phyloP scores from a whole-genome alignment of 169 alveolate species.

The Cystoisospora suis region DNA sequence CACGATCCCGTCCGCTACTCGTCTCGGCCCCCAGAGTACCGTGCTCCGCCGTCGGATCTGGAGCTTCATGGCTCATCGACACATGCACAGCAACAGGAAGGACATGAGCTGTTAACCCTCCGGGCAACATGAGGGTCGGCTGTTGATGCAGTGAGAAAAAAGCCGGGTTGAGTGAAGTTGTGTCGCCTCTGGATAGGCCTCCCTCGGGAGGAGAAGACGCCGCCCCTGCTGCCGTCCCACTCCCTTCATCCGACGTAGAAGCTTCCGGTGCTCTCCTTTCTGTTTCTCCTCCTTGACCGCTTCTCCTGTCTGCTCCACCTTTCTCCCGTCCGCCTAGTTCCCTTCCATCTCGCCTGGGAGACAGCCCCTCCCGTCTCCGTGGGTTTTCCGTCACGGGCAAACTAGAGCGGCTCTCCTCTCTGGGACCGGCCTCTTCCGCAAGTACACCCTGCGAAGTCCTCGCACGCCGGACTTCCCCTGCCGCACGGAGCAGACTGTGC shows the following conservation, averaged over 20 bases:
- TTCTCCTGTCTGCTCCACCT: neutral
- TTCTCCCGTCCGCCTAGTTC: neutral
- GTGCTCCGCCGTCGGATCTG: neutral
- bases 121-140: neutral
- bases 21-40: neutral
- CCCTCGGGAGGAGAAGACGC: neutral
- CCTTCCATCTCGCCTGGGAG: too few species aligned
- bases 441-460: neutral
- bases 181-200: neutral
- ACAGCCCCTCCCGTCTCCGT: too few species aligned
- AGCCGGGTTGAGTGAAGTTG: neutral
- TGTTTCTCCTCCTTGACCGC: neutral
- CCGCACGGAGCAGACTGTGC: conserved; percentile 22
- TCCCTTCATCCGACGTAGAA: neutral
- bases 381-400: too few species aligned
- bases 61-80: neutral
- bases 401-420: neutral
- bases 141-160: neutral
- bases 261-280: neutral
- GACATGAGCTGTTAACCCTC: neutral
- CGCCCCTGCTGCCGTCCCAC: neutral
- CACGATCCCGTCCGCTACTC: neutral
- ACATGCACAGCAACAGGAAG: conserved; percentile 30
- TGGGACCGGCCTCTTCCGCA: neutral
- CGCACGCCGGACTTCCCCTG: neutral